A percentile compares a stretch with the other conserved stretches of the same genome.
Evolutionary conservation across 2,329 filamentous ascomycete species (phyloP).

Genomic region (Ophiosphaerella korrae): DNA sequence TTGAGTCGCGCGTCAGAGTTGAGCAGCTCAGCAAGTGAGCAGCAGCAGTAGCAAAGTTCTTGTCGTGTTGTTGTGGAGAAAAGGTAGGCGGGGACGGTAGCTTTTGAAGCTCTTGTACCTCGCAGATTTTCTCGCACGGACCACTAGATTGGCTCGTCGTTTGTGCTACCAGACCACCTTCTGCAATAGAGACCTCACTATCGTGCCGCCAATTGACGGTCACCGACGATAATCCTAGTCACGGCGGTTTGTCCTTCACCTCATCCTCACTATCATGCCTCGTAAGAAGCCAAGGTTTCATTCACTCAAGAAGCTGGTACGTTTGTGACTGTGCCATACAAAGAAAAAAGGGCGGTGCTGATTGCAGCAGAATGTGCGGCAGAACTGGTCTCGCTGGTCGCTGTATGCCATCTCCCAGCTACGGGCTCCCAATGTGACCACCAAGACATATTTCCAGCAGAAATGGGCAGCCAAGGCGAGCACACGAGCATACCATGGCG

Average conservation of each 20-base stretch:
- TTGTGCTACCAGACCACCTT: not conserved
- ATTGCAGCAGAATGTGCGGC: conserved; percentile 76
- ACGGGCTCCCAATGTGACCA: conserved; percentile 46
- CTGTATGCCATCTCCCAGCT: conserved; percentile 81
- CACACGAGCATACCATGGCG: conserved; percentile 88
- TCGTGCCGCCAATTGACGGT: conserved; percentile 3
- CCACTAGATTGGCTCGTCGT: not conserved
- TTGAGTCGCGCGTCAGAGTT: conserved; percentile 9
- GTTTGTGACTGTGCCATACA: conserved; percentile 33
- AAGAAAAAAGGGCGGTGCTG: conserved; percentile 7
- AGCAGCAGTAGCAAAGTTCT: not conserved
- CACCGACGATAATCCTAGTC: conserved; percentile 3
- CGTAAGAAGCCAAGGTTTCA: conserved; percentile 64
- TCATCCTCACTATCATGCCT: conserved; percentile 34
- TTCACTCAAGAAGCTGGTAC: conserved; percentile 68
- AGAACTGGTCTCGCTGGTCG: conserved; percentile 98
- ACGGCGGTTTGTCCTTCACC: conserved; percentile 15
- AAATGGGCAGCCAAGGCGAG: conserved; percentile 92
- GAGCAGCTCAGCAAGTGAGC: not conserved
- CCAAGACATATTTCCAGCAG: conserved; percentile 88
- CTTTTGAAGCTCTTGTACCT: conserved; percentile 2
- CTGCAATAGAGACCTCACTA: not conserved
- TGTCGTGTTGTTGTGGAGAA: too few species aligned
- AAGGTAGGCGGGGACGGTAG: not conserved
- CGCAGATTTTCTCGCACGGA: conserved; percentile 2